Evolutionary conservation across 2,329 filamentous ascomycete genomes (phyloP).

Genomic region (Alternaria consortialis): DNA sequence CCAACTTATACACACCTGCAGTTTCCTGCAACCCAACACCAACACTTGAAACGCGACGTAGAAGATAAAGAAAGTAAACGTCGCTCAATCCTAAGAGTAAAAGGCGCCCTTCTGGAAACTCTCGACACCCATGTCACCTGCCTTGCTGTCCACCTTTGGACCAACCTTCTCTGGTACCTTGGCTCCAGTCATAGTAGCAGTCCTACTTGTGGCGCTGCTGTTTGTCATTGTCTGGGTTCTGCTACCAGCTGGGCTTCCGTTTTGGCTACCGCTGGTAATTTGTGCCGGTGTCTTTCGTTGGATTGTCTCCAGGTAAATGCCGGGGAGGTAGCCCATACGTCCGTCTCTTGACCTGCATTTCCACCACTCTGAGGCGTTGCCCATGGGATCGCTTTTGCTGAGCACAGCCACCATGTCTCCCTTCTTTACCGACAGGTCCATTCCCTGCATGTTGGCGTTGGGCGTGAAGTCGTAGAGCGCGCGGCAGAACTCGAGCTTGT

Average conservation of each 20-base stretch:
- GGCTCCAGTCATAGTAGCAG: slow-evolving; percentile 55
- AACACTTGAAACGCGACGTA: slow-evolving; percentile 15
- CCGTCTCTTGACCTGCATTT: slow-evolving; percentile 89
- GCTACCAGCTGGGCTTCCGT: slow-evolving; percentile 56
- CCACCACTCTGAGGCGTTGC: slow-evolving; percentile 97
- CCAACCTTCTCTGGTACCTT: slow-evolving; percentile 54
- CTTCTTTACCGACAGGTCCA: slow-evolving; percentile 92
- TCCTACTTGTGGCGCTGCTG: slow-evolving; percentile 51
- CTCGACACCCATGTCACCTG: slow-evolving; percentile 71
- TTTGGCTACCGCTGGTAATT: slow-evolving; percentile 54
- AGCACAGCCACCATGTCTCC: slow-evolving; percentile 95
- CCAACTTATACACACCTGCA: slow-evolving; percentile 23
- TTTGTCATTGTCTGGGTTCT: slow-evolving; percentile 66
- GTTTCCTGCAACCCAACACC: not conserved
- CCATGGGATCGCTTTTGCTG: slow-evolving; percentile 89
- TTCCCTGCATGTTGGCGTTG: slow-evolving; percentile 71
- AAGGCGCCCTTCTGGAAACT: slow-evolving; percentile 77
- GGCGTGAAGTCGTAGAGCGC: slow-evolving; percentile 94
- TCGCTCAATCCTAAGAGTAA: slow-evolving; percentile 61
- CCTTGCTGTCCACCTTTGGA: slow-evolving; percentile 65
- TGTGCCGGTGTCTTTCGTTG: slow-evolving; percentile 62
- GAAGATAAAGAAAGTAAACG: slow-evolving; percentile 20
- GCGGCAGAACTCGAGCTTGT: slow-evolving; percentile 95
- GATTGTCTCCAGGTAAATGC: slow-evolving; percentile 85
- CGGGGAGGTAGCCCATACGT: slow-evolving; percentile 88